These are phyloP conservation scores for Plasmodium ovale DNA, from an alignment of 169 alveolate species.

Conservation along the genomic window DNA sequence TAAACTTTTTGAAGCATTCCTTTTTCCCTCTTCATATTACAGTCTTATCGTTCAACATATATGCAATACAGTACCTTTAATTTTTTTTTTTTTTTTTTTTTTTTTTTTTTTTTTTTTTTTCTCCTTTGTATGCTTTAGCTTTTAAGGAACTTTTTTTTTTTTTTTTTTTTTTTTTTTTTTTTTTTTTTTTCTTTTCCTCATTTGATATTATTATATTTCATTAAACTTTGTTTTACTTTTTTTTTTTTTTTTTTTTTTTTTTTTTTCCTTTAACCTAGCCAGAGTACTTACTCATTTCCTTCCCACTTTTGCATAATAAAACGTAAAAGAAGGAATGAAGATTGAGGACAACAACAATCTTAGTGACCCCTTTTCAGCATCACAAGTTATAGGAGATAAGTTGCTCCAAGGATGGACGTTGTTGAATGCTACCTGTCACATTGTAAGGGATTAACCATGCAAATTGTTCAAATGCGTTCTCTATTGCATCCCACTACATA, in stretches of 20 bases:
- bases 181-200: too few relatives aligned
- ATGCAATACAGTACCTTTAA: background rate
- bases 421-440: slow-evolving; percentile 31
- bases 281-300: background rate
- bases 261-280: background rate
- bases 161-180: too few relatives aligned
- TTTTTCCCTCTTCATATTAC: too few relatives aligned
- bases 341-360: slow-evolving; percentile 11
- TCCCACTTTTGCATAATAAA: background rate
- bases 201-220: too few relatives aligned
- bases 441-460: slow-evolving; percentile 11
- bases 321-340: slow-evolving; percentile 21
- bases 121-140: too few relatives aligned
- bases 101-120: background rate
- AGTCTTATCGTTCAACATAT: too few relatives aligned
- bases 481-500: background rate
- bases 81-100: background rate
- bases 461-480: background rate
- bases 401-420: slow-evolving; percentile 69
- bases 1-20: too few relatives aligned
- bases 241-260: background rate
- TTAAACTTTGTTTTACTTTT: too few relatives aligned
- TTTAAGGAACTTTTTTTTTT: too few relatives aligned
- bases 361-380: slow-evolving; percentile 18
- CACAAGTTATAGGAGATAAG: slow-evolving; percentile 52